Evolutionary conservation across 306 rosid species (phyloP), one percentile per base, ranked within the genome.

Genomic region (Carpinus fangiana): DNA sequence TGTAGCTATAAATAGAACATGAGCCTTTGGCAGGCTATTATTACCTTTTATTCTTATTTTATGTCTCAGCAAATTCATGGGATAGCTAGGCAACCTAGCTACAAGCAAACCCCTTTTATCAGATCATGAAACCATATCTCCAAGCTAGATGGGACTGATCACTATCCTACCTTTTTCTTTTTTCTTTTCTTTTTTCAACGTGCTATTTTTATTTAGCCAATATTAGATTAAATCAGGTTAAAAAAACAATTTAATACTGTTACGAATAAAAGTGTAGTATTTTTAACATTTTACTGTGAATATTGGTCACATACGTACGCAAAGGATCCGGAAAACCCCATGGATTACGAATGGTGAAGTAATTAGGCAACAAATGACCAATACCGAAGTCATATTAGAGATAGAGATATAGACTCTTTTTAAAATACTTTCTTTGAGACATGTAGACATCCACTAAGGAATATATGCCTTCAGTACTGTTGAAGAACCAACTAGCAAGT

Each of bases 381-480:
- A 66, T 66, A 66, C 18, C 3, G 48, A 18, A 66, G 47, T 17
- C 71, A 17, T 17, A 66, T 38, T 66, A 23, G 38, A 38, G 26
- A 20, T 13, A 57, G 34, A 9, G 20, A 57, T 1, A 21, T 20
- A 5, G 34, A 57, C 36, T 10, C 56, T 9, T 34, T 13, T 62
- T 31, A 34, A 31, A 31, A 31, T 34, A 8, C 72, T 41, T 66
- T 66, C 28, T 17, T 66, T 38, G 14, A 4, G 20, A 38, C 65
- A 38, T 38, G 72, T 38, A 66, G 50, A 66, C 72, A 38, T 66
- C 72, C 72, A 66, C 72, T 2, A 66, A 66, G 50, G 17, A 41
- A 28, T 48, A 10, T 10, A 55, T 66, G 72, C 50, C 26, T 66
- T 66, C 72, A 23, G 26, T 23, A 66, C 50, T 38, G 72, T 66